phyloP scores from a whole-genome alignment of 2,329 filamentous ascomycete genomes.

The Phoma sp. region DNA sequence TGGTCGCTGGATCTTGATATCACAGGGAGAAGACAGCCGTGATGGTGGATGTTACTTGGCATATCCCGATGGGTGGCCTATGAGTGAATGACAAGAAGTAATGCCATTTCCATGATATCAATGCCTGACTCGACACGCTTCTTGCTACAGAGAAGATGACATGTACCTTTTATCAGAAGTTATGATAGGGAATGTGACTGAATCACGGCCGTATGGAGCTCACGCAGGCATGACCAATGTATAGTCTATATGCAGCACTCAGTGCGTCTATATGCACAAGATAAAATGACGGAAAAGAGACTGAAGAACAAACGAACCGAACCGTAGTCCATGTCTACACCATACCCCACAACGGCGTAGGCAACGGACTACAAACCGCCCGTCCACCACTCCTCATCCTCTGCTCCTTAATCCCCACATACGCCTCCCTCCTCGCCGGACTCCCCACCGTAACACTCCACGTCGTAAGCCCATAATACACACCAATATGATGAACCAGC shows the following conservation, averaged over 20 bases:
- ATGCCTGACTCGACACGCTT: too few species aligned
- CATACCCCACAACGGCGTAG: conserved; percentile 45
- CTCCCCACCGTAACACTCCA: conserved; percentile 77
- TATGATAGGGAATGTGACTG: too few species aligned
- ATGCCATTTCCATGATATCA: conserved; percentile 17
- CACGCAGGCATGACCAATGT: conserved; percentile 5
- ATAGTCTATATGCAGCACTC: conserved; percentile 2
- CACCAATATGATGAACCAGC: conserved; percentile 90
- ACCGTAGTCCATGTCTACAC: conserved; percentile 31
- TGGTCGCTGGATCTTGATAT: too few species aligned
- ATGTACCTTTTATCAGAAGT: too few species aligned
- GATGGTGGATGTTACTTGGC: background rate
- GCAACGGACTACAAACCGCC: conserved; percentile 36
- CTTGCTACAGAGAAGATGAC: too few species aligned
- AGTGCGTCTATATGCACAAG: conserved; percentile 3
- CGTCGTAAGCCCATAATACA: conserved; percentile 89
- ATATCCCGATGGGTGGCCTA: background rate
- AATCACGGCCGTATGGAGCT: too few species aligned
- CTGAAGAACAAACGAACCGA: too few species aligned
- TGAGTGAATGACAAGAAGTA: conserved; percentile 10
- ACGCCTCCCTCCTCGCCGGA: conserved; percentile 79
- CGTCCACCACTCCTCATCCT: conserved; percentile 36
- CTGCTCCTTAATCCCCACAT: conserved; percentile 73
- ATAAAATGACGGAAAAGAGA: too few species aligned
- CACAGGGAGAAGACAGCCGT: background rate